Evolutionary conservation across 805 yeast genomes (phyloP).

Genomic region (Saccharomyces jurei): DNA sequence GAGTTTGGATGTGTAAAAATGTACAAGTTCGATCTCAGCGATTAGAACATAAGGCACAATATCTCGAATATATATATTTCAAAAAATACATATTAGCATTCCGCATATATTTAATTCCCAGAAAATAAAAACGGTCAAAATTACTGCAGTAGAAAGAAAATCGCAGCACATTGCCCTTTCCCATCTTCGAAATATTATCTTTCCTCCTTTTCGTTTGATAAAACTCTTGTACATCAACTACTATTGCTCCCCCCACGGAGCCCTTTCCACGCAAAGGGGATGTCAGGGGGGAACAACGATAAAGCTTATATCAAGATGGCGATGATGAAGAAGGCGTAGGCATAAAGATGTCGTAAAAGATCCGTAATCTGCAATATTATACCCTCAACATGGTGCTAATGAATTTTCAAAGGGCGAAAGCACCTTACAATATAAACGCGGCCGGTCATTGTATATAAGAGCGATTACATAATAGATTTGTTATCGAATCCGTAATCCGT

Average conservation of each 20-base stretch:
- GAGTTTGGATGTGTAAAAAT: conserved; percentile 83
- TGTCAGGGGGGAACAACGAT: neutral
- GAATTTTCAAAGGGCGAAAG: neutral
- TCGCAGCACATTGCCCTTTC: neutral
- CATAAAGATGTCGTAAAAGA: neutral
- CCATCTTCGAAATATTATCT: neutral
- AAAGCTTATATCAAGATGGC: neutral
- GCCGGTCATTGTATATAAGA: neutral
- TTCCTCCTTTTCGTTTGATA: neutral
- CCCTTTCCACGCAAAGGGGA: neutral
- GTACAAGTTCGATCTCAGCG: conserved; percentile 60
- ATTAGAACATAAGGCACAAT: conserved; percentile 3
- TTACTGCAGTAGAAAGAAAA: neutral
- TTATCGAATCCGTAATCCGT: neutral
- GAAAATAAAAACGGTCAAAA: neutral
- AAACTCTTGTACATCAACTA: neutral
- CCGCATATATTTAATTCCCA: neutral
- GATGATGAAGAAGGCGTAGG: neutral
- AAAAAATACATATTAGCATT: neutral
- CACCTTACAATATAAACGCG: neutral
- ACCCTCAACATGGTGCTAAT: neutral
- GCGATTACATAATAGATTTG: neutral
- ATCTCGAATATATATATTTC: neutral
- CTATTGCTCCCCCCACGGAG: neutral
- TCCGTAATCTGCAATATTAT: neutral